These are phyloP conservation scores for Nicotiana rustica DNA, from an alignment of 305 asterid species.

Conservation along the genomic window DNA sequence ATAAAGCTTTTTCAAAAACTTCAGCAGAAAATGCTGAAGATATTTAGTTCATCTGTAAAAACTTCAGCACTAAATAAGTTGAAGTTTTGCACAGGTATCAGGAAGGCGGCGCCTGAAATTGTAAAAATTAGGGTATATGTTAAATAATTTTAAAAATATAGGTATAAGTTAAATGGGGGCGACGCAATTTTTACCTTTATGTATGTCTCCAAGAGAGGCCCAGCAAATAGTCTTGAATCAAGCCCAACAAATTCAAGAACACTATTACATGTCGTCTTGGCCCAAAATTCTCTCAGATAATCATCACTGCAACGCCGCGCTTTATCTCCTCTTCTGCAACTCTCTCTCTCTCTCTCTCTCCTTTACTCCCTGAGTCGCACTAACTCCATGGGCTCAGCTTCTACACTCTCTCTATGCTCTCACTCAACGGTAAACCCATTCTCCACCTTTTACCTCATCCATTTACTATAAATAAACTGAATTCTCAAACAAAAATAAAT, in stretches of 20 bases:
- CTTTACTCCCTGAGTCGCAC: slow-evolving; percentile 19
- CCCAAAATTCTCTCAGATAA: neutral
- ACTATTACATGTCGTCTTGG: neutral
- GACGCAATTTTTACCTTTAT: no score
- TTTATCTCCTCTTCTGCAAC: slow-evolving; percentile 40
- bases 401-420: slow-evolving; percentile 58
- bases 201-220: no score
- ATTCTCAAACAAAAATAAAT: neutral
- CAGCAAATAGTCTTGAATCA: neutral
- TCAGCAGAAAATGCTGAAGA: no score
- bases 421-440: slow-evolving; percentile 52
- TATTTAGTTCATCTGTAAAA: no score
- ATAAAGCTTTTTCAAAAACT: no score
- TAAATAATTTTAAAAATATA: no score
- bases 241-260: neutral
- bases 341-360: neutral
- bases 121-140: no score
- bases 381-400: slow-evolving; percentile 59
- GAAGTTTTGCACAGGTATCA: no score
- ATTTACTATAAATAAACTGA: neutral
- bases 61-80: no score
- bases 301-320: slow-evolving; percentile 33
- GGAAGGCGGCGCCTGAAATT: no score
- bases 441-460: neutral
- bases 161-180: no score